Evolutionary conservation across 192 early-diverging fungal species (phyloP), one percentile per base, ranked within the genome.

Genomic region (Paraglomus occultum): DNA sequence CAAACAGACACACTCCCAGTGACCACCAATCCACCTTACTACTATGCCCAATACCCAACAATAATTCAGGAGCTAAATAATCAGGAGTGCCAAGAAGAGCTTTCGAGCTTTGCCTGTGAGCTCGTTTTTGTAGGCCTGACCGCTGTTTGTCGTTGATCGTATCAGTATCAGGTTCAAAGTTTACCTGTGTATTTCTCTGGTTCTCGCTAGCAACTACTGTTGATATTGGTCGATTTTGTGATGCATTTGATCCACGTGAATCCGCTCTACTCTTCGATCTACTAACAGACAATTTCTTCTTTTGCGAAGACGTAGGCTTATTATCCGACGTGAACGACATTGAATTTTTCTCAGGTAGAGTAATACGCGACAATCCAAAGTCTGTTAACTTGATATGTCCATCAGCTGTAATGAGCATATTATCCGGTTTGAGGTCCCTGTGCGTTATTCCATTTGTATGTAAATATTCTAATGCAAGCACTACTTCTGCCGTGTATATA

Each of bases 21-120:
- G 93, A 86, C 96, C 96, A 98, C 94, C 94, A 98, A 70, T 98
- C 96, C 8, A 97, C 96, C 2, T 88, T 88, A 4, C 86, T 82
- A 8, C 86, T 89, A 71, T 97, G 91, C 15, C 90, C 90, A 11
- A 91, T 86, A 6, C 95, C 93, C 8, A 94, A 84, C 46, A 96
- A 80, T 18, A 98, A 80, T 75, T 98, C 96, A 5, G 95, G 96
- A 0, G 95, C 95, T 54, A 98, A 70, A 47, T 95, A 97, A 73
- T 98, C 96, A 1, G 96, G 96, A 1, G 96, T 96, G 8, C 96
- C 96, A 3, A 90, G 73, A 17, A 91, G 79, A 6, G 84, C 77
- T 67, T 77, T 81, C 23, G 78, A 83, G 9, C 70, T 77, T 23
- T 74, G 71, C 6, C 71, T 70, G 53, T 79, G 74, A 12, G 72